Base-by-base conservation (phyloP, 192 early-diverging fungal species). In the Mortierella claussenii region DNA sequence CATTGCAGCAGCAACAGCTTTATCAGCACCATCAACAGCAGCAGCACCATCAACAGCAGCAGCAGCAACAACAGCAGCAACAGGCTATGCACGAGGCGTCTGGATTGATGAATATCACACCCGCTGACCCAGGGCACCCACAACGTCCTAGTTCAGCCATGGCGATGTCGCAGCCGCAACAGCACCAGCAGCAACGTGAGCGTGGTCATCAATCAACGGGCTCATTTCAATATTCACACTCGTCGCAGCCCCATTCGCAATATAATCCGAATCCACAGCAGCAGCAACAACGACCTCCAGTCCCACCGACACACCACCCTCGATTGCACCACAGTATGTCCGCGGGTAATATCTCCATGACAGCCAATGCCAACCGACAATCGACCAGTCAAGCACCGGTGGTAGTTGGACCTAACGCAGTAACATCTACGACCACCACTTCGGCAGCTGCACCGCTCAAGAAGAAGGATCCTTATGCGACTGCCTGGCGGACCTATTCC, bases 381-480 rank as follows among this genome's bases (percentile, higher is more conserved):
- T 33, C 45, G 26, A 13, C 36, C 42, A 18, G 11, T 3, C 26
- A 53, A 3, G 56, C 49, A 34, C 10, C 45, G 10, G 31, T 26
- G 17, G 65, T 45, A 21, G 55, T 28, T 28, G 31, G 40, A 3
- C 18, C 21, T 27, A 17, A 31, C 2, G 48, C 12, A 33, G 64
- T 47, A 55, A 24, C 31, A 55, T 30, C 15, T 20, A 23, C 3
- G 44, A 13, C 2, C 30, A 31, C 3, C 18, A 13, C 26, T 0
- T 20, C 20, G 10, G 58, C 15, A 3, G 24, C 52, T 9, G 43
- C 30, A 10, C 46, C 56, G 27, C 51, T 58, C 8, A 76, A 76
- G 53, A 76, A 76, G 51, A 76, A 76, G 24, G 73, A 76, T 31
- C 73, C 73, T 0, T 76, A 76, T 23, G 73, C 73, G 21, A 76